A percentile compares a stretch with the other conserved stretches of the same genome.
These are phyloP conservation scores for Colletotrichum graminicola DNA, from an alignment of 2,329 filamentous ascomycete species.

Conservation along the genomic window DNA sequence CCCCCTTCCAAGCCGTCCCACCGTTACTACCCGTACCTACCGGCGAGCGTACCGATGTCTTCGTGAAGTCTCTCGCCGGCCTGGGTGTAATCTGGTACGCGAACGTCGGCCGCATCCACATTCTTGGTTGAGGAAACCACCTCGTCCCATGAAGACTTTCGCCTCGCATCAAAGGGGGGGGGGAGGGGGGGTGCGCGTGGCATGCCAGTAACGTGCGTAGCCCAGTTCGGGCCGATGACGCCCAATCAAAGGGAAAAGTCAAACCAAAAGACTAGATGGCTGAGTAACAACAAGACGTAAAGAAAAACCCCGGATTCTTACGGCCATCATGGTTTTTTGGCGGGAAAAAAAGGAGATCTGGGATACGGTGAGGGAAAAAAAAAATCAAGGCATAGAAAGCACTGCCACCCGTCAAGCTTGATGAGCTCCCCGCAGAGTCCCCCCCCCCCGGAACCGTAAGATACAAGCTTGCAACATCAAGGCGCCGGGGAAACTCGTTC, in stretches of 20 bases:
- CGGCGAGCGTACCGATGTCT: not conserved
- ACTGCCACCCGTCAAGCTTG: not conserved
- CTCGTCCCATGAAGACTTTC: not conserved
- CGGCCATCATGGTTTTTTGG: too few relatives aligned
- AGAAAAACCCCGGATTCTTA: too few relatives aligned
- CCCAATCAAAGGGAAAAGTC: not conserved
- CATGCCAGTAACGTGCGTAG: not conserved
- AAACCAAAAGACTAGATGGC: too few relatives aligned
- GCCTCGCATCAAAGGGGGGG: not conserved
- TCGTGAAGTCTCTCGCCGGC: not conserved
- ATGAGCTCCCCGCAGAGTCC: not conserved
- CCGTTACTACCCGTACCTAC: not conserved
- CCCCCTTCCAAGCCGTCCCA: not conserved
- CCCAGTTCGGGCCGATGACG: not conserved
- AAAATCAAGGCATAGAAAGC: not conserved
- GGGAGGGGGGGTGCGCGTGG: not conserved
- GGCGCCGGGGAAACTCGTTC: not conserved
- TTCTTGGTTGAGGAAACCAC: not conserved
- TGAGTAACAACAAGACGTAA: too few relatives aligned
- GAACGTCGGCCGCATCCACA: not conserved
- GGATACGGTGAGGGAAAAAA: too few relatives aligned
- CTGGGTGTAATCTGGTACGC: not conserved
- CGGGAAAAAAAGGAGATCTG: too few relatives aligned
- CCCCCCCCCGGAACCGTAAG: not conserved
- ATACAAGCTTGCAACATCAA: not conserved